Evolutionary conservation across 306 rosid genomes (phyloP).

Genomic region (Echinosophora koreensis): DNA sequence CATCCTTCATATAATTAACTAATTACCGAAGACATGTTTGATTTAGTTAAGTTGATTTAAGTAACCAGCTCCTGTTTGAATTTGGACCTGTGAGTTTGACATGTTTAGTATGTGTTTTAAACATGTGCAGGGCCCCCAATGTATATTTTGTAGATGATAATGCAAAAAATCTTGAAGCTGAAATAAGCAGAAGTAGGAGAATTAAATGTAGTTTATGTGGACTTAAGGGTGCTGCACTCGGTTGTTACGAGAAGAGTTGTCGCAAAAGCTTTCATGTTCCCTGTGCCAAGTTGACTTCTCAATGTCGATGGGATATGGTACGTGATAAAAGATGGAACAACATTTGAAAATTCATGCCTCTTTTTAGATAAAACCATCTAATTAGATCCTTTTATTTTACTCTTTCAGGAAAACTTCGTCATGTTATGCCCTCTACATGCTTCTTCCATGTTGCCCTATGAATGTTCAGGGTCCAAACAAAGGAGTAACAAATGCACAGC

Average conservation of each 20-base stretch:
- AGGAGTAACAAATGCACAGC: slow-evolving; percentile 51
- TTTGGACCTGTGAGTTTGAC: slow-evolving; percentile 2
- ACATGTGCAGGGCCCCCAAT: slow-evolving; percentile 85
- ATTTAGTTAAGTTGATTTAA: slow-evolving; percentile 17
- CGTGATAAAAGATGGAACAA: slow-evolving; percentile 34
- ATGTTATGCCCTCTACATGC: slow-evolving; percentile 91
- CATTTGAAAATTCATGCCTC: slow-evolving; percentile 7
- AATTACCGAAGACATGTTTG: slow-evolving; percentile 17
- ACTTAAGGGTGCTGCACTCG: slow-evolving; percentile 88
- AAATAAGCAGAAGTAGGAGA: slow-evolving; percentile 82
- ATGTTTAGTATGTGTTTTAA: slow-evolving; percentile 30
- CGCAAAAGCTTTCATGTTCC: slow-evolving; percentile 92
- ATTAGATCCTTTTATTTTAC: slow-evolving; percentile 14
- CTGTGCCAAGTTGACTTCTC: slow-evolving; percentile 83
- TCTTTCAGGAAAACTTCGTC: slow-evolving; percentile 79
- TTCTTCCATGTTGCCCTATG: slow-evolving; percentile 70
- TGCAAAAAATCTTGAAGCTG: slow-evolving; percentile 90
- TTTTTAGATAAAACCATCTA: slow-evolving; percentile 7
- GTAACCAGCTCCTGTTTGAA: slow-evolving; percentile 29
- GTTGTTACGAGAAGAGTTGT: slow-evolving; percentile 85
- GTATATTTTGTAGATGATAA: slow-evolving; percentile 79
- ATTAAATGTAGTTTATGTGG: slow-evolving; percentile 91
- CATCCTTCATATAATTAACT: slow-evolving; percentile 4
- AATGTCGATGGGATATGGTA: slow-evolving; percentile 95
- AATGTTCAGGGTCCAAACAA: slow-evolving; percentile 59